phyloP scores from a whole-genome alignment of 345 rosid genomes.

The Tarenaya hassleriana region DNA sequence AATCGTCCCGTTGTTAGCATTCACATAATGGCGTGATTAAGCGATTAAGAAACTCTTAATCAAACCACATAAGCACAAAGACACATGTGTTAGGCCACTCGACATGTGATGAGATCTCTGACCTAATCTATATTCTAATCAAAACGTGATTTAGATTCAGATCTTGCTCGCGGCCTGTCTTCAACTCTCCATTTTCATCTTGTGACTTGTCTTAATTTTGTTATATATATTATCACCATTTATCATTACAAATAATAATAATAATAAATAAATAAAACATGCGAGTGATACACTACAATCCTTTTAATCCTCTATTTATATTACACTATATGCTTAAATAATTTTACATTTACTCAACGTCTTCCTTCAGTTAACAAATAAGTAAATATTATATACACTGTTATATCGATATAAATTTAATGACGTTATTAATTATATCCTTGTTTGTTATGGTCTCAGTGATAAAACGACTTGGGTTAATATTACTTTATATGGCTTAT shows the following conservation, averaged over 20 bases:
- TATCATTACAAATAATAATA: slow-evolving; percentile 17
- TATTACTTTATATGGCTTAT: too few relatives aligned
- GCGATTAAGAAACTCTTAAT: slow-evolving; percentile 18
- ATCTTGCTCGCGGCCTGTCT: slow-evolving; percentile 21
- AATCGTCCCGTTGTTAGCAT: slow-evolving; percentile 3
- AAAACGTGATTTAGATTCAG: slow-evolving; percentile 25
- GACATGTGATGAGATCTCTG: slow-evolving; percentile 26
- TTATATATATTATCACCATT: slow-evolving; percentile 16
- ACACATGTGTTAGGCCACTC: slow-evolving; percentile 8
- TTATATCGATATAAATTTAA: too few relatives aligned
- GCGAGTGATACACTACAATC: too few relatives aligned
- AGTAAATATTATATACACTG: too few relatives aligned
- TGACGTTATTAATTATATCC: too few relatives aligned
- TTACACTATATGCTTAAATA: too few relatives aligned
- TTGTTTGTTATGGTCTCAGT: too few relatives aligned
- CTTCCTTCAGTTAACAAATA: too few relatives aligned
- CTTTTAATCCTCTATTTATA: too few relatives aligned
- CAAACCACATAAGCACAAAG: slow-evolving; percentile 12
- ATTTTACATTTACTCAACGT: too few relatives aligned
- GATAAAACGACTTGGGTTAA: too few relatives aligned
- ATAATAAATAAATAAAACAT: slow-evolving; percentile 3
- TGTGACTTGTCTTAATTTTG: slow-evolving; percentile 9
- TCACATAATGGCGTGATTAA: slow-evolving; percentile 17
- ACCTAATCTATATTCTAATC: slow-evolving; percentile 26
- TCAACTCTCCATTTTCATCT: slow-evolving; percentile 15